Conservation (phyloP, 768 basidiomycete genomes). For the Naematelia encephala region DNA sequence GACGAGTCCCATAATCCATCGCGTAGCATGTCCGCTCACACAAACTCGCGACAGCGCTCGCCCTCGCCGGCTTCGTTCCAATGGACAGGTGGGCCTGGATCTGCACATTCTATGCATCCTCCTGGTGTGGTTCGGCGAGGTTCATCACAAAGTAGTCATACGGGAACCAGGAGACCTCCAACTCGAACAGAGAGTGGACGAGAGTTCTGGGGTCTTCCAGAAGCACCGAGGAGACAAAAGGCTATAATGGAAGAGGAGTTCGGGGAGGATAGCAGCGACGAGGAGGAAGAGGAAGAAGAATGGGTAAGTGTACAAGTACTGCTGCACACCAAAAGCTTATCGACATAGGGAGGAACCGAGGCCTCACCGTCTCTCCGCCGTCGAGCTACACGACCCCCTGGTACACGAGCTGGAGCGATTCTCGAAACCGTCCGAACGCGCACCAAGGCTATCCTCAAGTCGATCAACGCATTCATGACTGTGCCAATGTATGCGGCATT, state of each 20-base stretch:
- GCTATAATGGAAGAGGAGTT: constrained; percentile 17
- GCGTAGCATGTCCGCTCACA: constrained; percentile 7
- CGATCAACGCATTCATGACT: constrained; percentile 72
- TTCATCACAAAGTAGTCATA: neutral
- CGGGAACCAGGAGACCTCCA: constrained; percentile 13
- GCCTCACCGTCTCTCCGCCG: neutral
- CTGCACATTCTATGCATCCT: constrained; percentile 25
- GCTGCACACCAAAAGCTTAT: neutral
- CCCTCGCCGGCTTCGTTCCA: constrained; percentile 12
- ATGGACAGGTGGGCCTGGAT: constrained; percentile 15
- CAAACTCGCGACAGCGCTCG: constrained; percentile 14
- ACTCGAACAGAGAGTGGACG: constrained; percentile 47
- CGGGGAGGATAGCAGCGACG: constrained; percentile 33
- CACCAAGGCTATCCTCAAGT: constrained; percentile 45
- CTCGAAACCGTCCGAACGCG: constrained; percentile 18
- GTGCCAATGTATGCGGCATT: constrained; percentile 80
- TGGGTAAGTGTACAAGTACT: constrained; percentile 26
- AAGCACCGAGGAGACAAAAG: constrained; percentile 27
- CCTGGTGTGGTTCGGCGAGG: neutral
- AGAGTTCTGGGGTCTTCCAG: constrained; percentile 49
- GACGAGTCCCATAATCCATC: constrained; percentile 28
- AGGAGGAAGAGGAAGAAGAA: constrained; percentile 34
- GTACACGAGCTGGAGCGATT: neutral
- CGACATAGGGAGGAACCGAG: neutral
- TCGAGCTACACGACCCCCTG: constrained; percentile 11